Conservation (phyloP, 192 early-diverging fungal genomes). For the Chytriomyces sp. region DNA sequence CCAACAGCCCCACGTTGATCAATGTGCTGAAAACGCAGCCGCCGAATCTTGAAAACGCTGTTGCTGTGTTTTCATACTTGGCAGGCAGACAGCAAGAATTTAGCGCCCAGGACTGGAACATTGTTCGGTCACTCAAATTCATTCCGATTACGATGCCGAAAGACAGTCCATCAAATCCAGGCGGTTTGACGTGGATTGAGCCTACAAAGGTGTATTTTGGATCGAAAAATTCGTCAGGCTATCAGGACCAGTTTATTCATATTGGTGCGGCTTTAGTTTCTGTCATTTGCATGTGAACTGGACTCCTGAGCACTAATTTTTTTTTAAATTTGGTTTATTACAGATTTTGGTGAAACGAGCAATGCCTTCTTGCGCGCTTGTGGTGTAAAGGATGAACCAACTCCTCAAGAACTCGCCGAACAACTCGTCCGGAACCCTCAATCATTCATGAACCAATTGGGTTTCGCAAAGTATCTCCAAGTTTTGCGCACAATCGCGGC, state of each 20-base stretch:
- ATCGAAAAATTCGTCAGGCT: conserved; percentile 14
- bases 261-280: conserved; percentile 32
- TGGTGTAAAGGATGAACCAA: conserved; percentile 82
- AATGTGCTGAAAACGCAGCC: conserved; percentile 35
- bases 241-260: conserved; percentile 35
- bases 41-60: conserved; percentile 51
- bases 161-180: conserved; percentile 21
- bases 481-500: conserved; percentile 76
- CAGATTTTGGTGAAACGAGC: conserved; percentile 75
- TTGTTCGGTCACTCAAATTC: conserved; percentile 59
- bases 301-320: conserved; percentile 50
- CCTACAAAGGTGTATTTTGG: conserved; percentile 47
- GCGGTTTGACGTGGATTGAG: conserved; percentile 32
- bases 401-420: conserved; percentile 71
- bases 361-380: conserved; percentile 82
- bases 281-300: not conserved
- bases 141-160: conserved; percentile 57
- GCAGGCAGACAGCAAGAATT: conserved; percentile 66
- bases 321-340: conserved; percentile 1
- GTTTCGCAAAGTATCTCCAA: conserved; percentile 71
- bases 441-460: conserved; percentile 60
- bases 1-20: conserved; percentile 51
- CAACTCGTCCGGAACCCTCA: conserved; percentile 65
- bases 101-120: conserved; percentile 56
- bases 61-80: conserved; percentile 70